Conservation (phyloP, 176 grass and related monocot genomes). For the Calamus simplicifolius region DNA sequence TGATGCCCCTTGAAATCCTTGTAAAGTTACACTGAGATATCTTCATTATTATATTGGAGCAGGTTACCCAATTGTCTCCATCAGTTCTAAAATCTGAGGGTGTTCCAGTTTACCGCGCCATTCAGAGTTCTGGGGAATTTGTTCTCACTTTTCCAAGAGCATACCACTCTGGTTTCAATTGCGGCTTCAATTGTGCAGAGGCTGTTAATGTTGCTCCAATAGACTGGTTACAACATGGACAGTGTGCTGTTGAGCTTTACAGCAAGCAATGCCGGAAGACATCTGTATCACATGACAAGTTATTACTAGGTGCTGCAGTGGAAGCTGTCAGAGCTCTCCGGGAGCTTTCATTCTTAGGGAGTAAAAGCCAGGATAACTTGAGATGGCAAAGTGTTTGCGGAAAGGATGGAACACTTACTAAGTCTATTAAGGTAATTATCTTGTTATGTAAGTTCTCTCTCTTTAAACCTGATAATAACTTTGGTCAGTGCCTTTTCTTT, state of each 20-base stretch:
- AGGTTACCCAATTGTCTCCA: slow-evolving; percentile 96
- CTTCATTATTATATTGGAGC: slow-evolving; percentile 17
- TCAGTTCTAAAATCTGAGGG: slow-evolving; percentile 87
- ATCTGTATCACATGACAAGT: slow-evolving; percentile 85
- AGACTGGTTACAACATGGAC: slow-evolving; percentile 85
- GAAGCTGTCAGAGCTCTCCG: slow-evolving; percentile 60
- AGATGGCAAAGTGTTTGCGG: slow-evolving; percentile 56
- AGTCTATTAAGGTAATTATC: slow-evolving; percentile 55
- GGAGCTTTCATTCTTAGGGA: slow-evolving; percentile 16
- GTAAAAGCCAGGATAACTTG: slow-evolving; percentile 7
- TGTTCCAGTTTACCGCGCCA: slow-evolving; percentile 63
- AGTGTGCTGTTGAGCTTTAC: slow-evolving; percentile 74
- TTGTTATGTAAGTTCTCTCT: too few relatives aligned
- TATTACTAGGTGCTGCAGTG: slow-evolving; percentile 52
- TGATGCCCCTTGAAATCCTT: too few relatives aligned
- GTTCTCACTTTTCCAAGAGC: slow-evolving; percentile 85
- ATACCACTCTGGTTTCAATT: slow-evolving; percentile 95
- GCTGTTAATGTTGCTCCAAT: slow-evolving; percentile 89
- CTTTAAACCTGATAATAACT: too few relatives aligned
- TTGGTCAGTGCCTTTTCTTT: neutral
- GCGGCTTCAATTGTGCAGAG: slow-evolving; percentile 96
- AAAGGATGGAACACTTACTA: slow-evolving; percentile 57
- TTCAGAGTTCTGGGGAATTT: slow-evolving; percentile 77
- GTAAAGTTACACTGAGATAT: neutral
- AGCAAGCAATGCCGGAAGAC: slow-evolving; percentile 77